phyloP scores from a whole-genome alignment of 139 green algal species.

The Chlamydomonas incerta region DNA sequence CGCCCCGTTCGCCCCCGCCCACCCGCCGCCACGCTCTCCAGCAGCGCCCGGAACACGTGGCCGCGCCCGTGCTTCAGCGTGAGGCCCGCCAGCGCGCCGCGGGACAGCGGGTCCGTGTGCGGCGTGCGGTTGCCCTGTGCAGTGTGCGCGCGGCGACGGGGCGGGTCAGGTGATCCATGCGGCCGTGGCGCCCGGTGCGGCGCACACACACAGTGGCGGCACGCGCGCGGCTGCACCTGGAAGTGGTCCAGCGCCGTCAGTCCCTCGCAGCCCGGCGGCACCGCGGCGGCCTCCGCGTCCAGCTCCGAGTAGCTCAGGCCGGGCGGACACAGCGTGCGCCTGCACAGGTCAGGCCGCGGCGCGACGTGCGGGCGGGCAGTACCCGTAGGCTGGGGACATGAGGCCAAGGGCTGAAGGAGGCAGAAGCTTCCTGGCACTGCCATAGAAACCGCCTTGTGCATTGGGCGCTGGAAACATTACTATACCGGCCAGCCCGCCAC shows the following conservation, averaged over 20 bases:
- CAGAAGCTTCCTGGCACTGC: no score
- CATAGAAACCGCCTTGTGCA: no score
- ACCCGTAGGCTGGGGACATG: no score
- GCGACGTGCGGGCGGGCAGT: no score
- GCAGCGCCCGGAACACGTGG: slow-evolving; percentile 79
- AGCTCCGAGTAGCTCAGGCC: slow-evolving; percentile 66
- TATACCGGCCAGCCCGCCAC: no score
- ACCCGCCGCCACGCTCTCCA: slow-evolving; percentile 73
- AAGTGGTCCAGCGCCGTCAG: slow-evolving; percentile 86
- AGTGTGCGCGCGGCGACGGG: no score
- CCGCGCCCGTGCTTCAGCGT: slow-evolving; percentile 76
- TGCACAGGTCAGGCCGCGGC: neutral
- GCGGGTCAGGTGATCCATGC: no score
- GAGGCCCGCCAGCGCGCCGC: slow-evolving; percentile 78
- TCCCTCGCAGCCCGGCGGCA: slow-evolving; percentile 80
- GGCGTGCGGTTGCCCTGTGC: slow-evolving; percentile 85
- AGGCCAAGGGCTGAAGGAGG: no score
- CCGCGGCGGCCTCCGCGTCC: slow-evolving; percentile 66
- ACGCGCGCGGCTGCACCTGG: slow-evolving; percentile 57
- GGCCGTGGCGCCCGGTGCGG: no score
- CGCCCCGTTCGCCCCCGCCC: neutral
- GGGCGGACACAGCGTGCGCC: slow-evolving; percentile 41
- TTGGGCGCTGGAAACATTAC: no score
- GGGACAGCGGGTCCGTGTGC: slow-evolving; percentile 79
- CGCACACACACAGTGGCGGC: no score